Evolutionary conservation across 2,329 filamentous ascomycete species (phyloP).

Genomic region (Cyphellophora europaea): DNA sequence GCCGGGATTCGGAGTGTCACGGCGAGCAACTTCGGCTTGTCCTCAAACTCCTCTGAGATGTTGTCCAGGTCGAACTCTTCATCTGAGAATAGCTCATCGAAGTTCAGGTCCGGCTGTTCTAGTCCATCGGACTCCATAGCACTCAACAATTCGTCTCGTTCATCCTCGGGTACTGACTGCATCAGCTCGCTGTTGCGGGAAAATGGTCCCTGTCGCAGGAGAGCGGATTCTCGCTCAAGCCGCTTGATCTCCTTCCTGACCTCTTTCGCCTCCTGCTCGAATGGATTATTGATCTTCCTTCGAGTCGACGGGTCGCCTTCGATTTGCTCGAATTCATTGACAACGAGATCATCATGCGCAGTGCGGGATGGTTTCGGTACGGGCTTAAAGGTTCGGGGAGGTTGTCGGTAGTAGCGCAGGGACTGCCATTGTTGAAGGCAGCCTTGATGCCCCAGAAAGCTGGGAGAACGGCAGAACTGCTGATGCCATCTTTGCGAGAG

Average conservation of each 20-base stretch:
- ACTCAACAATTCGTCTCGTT: slow-evolving; percentile 31
- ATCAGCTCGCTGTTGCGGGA: slow-evolving; percentile 35
- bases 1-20: slow-evolving; percentile 25
- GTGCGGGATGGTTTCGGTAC: slow-evolving; percentile 1
- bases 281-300: slow-evolving; percentile 28
- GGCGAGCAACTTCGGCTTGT: slow-evolving; percentile 15
- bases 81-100: slow-evolving; percentile 25
- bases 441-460: slow-evolving; percentile 14
- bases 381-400: slow-evolving; percentile 5
- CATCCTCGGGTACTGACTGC: slow-evolving; percentile 29
- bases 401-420: slow-evolving; percentile 12
- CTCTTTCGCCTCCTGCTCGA: slow-evolving; percentile 26
- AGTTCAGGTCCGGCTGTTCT: slow-evolving; percentile 27
- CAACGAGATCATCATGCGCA: slow-evolving; percentile 24
- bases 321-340: slow-evolving; percentile 35
- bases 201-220: slow-evolving; percentile 32
- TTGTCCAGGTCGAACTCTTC: slow-evolving; percentile 7
- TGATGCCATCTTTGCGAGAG: slow-evolving; percentile 20
- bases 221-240: slow-evolving; percentile 30
- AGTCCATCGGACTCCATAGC: slow-evolving; percentile 31
- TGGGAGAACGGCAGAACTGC: slow-evolving; percentile 18
- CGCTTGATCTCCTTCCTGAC: slow-evolving; percentile 28
- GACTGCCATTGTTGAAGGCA: slow-evolving; percentile 16
- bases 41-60: background rate
- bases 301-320: slow-evolving; percentile 26